These are phyloP conservation scores for Lindgomyces ingoldianus DNA, from an alignment of 495 filamentous ascomycete species.

Conservation along the genomic window DNA sequence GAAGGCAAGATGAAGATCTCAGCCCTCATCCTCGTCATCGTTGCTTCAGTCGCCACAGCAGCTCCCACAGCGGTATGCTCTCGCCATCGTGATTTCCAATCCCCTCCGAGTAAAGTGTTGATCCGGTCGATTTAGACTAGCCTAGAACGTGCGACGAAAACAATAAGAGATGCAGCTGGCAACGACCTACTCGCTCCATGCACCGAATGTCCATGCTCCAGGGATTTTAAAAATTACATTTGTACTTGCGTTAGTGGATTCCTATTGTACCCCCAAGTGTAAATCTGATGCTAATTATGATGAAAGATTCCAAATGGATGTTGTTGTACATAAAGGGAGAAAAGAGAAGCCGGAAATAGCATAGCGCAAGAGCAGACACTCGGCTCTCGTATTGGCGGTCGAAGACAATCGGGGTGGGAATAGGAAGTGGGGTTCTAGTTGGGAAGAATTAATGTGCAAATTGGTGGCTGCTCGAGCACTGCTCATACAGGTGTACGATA, in stretches of 20 bases:
- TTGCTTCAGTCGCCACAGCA: conserved; percentile 18
- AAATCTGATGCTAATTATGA: background rate
- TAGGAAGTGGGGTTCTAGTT: background rate
- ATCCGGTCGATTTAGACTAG: conserved; percentile 3
- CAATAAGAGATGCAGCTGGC: background rate
- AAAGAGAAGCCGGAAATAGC: no score
- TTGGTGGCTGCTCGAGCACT: background rate
- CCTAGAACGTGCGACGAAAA: conserved; percentile 18
- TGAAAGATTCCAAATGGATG: conserved; percentile 30
- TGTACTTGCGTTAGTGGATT: conserved; percentile 29
- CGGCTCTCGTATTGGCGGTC: background rate
- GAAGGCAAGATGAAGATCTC: conserved; percentile 23
- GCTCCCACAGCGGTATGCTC: conserved; percentile 25
- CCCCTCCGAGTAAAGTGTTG: background rate
- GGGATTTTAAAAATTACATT: background rate
- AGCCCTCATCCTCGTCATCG: conserved; percentile 5
- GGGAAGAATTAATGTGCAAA: background rate
- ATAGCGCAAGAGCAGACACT: background rate
- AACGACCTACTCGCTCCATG: conserved; percentile 8
- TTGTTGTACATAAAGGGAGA: conserved; percentile 16
- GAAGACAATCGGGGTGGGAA: background rate
- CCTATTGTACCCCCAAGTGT: background rate
- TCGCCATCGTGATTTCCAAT: background rate
- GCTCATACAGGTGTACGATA: background rate
- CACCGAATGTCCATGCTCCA: conserved; percentile 26